These are phyloP conservation scores for Aaosphaeria pasadenensis DNA, from an alignment of 2,329 filamentous ascomycete genomes.

Conservation along the genomic window DNA sequence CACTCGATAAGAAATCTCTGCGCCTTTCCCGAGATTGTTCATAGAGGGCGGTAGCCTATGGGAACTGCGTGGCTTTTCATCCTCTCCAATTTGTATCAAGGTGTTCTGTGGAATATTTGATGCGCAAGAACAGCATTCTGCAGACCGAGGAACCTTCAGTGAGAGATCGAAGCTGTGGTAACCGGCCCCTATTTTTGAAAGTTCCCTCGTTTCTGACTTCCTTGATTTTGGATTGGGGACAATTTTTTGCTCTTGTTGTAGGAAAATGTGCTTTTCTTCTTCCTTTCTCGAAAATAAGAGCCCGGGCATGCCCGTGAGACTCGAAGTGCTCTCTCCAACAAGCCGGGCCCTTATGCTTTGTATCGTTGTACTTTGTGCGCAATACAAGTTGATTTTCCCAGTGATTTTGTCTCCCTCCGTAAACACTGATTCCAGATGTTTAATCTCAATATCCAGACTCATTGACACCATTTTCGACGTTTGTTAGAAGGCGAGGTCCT, in stretches of 20 bases:
- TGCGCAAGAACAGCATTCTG: conserved; percentile 8
- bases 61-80: no score
- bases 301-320: background rate
- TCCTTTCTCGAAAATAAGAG: background rate
- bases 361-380: background rate
- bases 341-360: background rate
- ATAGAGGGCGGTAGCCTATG: conserved; percentile 8
- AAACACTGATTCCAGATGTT: background rate
- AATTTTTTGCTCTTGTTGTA: conserved; percentile 1
- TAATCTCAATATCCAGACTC: background rate
- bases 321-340: background rate
- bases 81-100: background rate
- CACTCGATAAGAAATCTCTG: conserved; percentile 7
- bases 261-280: background rate
- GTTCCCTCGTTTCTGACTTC: background rate
- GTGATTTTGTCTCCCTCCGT: background rate
- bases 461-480: background rate
- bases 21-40: conserved; percentile 4
- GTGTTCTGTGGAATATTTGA: background rate
- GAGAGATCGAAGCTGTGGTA: conserved; percentile 10
- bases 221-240: conserved; percentile 1
- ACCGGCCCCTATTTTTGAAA: conserved; percentile 3
- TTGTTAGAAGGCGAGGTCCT: background rate
- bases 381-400: background rate
- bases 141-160: conserved; percentile 7